These are phyloP conservation scores for Tarenaya hassleriana DNA, from an alignment of 345 rosid species.

Conservation along the genomic window DNA sequence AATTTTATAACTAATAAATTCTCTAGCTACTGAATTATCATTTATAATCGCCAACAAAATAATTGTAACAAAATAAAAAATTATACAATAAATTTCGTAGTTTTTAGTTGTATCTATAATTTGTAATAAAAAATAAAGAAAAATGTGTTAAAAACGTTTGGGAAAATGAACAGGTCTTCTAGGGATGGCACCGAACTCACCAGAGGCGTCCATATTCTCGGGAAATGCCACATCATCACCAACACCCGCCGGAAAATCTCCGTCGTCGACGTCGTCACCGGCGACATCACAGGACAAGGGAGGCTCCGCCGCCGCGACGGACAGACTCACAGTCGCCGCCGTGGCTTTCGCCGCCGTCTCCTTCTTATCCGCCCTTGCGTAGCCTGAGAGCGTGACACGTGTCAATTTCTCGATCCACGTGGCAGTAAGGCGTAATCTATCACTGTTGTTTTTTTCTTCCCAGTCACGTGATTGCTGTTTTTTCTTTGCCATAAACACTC, in stretches of 20 bases:
- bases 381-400: no score
- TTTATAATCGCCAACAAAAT: no score
- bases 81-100: no score
- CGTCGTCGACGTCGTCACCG: slow-evolving; percentile 22
- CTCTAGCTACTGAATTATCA: no score
- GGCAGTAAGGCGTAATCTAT: no score
- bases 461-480: no score
- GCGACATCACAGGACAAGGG: slow-evolving; percentile 12
- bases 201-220: slow-evolving; percentile 64
- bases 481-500: no score
- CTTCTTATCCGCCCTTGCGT: slow-evolving; percentile 19
- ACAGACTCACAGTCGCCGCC: slow-evolving; percentile 12
- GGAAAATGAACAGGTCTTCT: slow-evolving; percentile 50
- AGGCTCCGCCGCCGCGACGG: slow-evolving; percentile 22
- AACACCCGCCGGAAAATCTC: slow-evolving; percentile 22
- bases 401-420: no score
- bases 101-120: not conserved
- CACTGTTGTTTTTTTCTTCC: no score
- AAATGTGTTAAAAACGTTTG: not conserved
- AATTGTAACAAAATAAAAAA: no score
- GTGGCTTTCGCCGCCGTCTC: slow-evolving; percentile 28
- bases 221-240: slow-evolving; percentile 31
- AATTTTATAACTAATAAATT: no score
- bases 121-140: no score
- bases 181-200: slow-evolving; percentile 71